phyloP scores from a whole-genome alignment of 805 yeast genomes.

The Saccharomycopsis sp. region DNA sequence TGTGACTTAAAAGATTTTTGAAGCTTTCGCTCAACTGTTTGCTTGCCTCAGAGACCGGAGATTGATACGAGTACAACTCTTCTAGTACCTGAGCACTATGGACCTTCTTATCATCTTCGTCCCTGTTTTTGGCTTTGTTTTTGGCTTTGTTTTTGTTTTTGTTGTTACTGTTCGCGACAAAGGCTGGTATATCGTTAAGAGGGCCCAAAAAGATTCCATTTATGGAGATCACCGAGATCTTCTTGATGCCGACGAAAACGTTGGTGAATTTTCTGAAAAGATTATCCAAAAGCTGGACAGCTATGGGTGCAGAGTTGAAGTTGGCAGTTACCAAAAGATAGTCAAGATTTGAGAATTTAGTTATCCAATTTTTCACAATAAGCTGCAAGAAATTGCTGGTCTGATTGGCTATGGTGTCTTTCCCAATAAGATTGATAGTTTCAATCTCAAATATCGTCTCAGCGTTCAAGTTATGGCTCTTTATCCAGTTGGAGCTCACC shows the following conservation, averaged over 20 bases:
- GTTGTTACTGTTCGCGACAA: background rate
- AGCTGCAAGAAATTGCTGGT: conserved; percentile 74
- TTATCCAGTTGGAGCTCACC: background rate
- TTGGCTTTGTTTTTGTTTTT: background rate
- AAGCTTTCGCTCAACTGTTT: conserved; percentile 63
- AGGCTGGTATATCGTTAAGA: conserved; percentile 28
- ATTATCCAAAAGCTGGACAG: conserved; percentile 66
- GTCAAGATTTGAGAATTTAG: conserved; percentile 34
- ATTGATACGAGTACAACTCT: background rate
- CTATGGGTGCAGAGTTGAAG: conserved; percentile 92
- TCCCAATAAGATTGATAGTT: conserved; percentile 86
- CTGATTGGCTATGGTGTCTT: conserved; percentile 80
- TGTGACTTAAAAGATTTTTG: conserved; percentile 46
- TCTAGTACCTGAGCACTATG: background rate
- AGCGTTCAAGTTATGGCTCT: background rate
- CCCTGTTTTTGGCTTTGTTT: background rate
- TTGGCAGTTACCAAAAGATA: conserved; percentile 74
- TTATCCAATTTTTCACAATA: conserved; percentile 31
- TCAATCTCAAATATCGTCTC: conserved; percentile 46
- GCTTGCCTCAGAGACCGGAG: conserved; percentile 63
- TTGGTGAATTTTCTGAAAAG: conserved; percentile 54
- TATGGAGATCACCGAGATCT: conserved; percentile 79
- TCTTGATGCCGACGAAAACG: conserved; percentile 29
- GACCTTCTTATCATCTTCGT: background rate
- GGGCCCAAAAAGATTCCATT: conserved; percentile 96